Conservation (phyloP, 805 yeast genomes). For the Metschnikowia rubicola region DNA sequence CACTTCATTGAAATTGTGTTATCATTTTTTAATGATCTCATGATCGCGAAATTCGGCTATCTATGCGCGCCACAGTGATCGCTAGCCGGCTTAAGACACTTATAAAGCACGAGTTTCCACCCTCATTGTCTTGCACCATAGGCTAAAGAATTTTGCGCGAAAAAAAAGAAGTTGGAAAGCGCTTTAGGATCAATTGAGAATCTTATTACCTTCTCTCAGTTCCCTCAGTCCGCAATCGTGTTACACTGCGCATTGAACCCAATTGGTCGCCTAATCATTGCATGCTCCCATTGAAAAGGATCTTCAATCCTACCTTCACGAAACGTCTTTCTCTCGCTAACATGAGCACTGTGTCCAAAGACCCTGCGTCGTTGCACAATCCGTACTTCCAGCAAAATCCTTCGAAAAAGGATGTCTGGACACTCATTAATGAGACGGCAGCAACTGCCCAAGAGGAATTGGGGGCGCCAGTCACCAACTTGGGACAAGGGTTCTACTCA, state of each 20-base stretch:
- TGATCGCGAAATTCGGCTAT: not conserved
- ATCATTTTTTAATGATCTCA: too few species aligned
- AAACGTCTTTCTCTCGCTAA: slow-evolving; percentile 7
- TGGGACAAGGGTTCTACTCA: slow-evolving; percentile 97
- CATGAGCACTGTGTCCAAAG: slow-evolving; percentile 5
- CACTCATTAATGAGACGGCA: slow-evolving; percentile 91
- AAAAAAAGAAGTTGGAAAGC: too few species aligned
- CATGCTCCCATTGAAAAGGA: slow-evolving; percentile 4
- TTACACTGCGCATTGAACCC: too few species aligned
- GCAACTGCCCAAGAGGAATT: slow-evolving; percentile 68
- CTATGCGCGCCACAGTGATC: slow-evolving; percentile 5
- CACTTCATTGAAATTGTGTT: too few species aligned
- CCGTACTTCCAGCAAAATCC: slow-evolving; percentile 59
- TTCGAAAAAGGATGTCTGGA: slow-evolving; percentile 88
- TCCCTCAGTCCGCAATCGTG: too few species aligned
- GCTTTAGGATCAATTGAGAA: not conserved
- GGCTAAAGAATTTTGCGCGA: not conserved
- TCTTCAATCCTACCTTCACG: not conserved
- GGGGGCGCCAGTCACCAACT: slow-evolving; percentile 77
- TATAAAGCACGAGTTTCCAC: not conserved
- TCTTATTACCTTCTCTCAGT: not conserved
- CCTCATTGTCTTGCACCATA: not conserved
- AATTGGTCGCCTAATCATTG: not conserved
- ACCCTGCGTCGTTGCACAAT: slow-evolving; percentile 42
- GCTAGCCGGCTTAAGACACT: not conserved